Evolutionary conservation across 1,139 yeast species (phyloP), one percentile per base, ranked within the genome.

Genomic region (Yamadazyma mexicana): DNA sequence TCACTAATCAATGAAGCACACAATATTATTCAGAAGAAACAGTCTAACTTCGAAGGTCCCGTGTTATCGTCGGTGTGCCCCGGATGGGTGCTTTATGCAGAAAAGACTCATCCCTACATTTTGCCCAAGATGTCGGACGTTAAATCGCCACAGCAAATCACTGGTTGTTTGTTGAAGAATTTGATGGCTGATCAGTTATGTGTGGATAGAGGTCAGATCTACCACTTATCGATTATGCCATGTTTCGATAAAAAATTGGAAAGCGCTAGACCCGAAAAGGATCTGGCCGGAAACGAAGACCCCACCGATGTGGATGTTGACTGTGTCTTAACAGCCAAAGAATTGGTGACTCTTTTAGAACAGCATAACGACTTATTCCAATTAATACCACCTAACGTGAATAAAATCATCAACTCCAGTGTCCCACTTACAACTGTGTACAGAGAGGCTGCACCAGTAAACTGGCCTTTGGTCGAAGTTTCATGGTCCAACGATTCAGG

Each of bases 201-300:
- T 24, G 61, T 59, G 40, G 55, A 51, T 14, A 57, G 66, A 9
- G 59, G 62, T 0, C 55, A 75, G 3, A 64, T 88, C 0, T 94
- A 87, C 56, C 97, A 91, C 58, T 64, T 92, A 44, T 77, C 94
- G 11, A 71, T 92, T 22, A 91, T 92, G 98, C 98, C 98, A 1
- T 92, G 98, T 54, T 92, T 92, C 58, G 99, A 92, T 61, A 92
- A 92, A 64, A 92, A 92, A 61, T 72, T 92, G 30, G 99, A 92
- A 63, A 94, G 97, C 28, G 91, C 97, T 2, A 70, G 98, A 44
- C 83, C 87, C 0, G 96, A 88, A 49, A 61, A 67, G 43, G 49
- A 46, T 2, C 48, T 38, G 2, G 45, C 34, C 2, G 22, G 22
- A 8, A 20, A 20, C 22, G 22, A 20, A 8, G 42, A 35, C 10